Evolutionary conservation across 768 basidiomycete genomes (phyloP).

Genomic region (Xerocomellus amylosporus): DNA sequence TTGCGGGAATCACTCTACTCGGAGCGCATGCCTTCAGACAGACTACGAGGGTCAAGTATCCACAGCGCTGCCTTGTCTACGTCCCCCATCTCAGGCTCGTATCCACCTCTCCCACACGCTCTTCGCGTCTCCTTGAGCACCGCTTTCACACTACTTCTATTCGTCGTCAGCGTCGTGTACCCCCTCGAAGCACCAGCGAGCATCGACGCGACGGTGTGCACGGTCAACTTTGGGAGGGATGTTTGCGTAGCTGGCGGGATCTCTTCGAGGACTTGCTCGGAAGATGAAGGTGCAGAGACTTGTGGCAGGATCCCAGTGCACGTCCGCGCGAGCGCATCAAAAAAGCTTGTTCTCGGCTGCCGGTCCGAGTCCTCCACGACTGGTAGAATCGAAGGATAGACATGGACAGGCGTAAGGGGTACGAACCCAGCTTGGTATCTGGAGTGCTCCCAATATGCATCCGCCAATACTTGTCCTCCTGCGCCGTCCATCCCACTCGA

Average conservation of each 20-base stretch:
- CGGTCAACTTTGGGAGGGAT: slow-evolving; percentile 59
- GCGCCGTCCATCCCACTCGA: not conserved
- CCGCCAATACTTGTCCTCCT: slow-evolving; percentile 24
- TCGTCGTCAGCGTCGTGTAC: slow-evolving; percentile 89
- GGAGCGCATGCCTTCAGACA: slow-evolving; percentile 20
- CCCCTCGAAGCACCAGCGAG: slow-evolving; percentile 62
- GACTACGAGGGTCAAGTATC: slow-evolving; percentile 76
- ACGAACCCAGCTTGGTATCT: slow-evolving; percentile 54
- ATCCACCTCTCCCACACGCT: slow-evolving; percentile 6
- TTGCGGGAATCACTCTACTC: too few species aligned
- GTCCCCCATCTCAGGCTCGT: slow-evolving; percentile 16
- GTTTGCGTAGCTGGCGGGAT: slow-evolving; percentile 54
- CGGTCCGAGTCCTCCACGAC: not conserved
- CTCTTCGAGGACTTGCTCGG: slow-evolving; percentile 26
- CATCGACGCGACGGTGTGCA: slow-evolving; percentile 75
- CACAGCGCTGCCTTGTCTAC: slow-evolving; percentile 49
- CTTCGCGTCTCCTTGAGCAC: slow-evolving; percentile 65
- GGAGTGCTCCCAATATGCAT: slow-evolving; percentile 61
- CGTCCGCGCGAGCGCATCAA: slow-evolving; percentile 45
- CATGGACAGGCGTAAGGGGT: slow-evolving; percentile 54
- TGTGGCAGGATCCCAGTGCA: slow-evolving; percentile 50
- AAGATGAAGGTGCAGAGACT: not conserved
- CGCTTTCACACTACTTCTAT: slow-evolving; percentile 71
- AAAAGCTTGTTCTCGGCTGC: slow-evolving; percentile 35
- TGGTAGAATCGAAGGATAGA: slow-evolving; percentile 41